Evolutionary conservation across 257 asterid species (phyloP).

Genomic region (Datura wrightii): DNA sequence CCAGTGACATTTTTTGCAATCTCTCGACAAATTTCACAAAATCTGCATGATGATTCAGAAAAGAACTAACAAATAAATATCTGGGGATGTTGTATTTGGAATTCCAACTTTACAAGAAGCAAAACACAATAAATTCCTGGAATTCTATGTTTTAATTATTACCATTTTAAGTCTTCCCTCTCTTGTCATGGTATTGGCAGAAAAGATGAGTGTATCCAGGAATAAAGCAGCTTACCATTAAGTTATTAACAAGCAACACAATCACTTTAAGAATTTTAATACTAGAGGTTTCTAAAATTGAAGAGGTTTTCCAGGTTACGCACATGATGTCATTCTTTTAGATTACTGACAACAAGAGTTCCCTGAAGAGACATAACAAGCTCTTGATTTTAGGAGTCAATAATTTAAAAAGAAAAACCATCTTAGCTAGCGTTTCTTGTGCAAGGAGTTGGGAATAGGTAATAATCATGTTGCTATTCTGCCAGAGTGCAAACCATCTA

Average conservation of each 20-base stretch:
- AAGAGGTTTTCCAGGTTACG: slow-evolving; percentile 3
- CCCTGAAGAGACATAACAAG: background rate
- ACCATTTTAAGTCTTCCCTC: too few relatives aligned
- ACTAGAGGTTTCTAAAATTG: background rate
- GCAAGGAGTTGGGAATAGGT: too few relatives aligned
- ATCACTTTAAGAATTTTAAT: background rate
- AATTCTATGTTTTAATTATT: background rate
- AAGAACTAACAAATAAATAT: background rate
- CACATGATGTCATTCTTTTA: background rate
- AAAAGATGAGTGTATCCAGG: too few relatives aligned
- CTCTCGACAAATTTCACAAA: slow-evolving; percentile 82
- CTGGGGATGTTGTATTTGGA: background rate
- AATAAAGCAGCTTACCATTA: too few relatives aligned
- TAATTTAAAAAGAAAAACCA: background rate
- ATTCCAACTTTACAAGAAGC: background rate
- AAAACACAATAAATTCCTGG: background rate
- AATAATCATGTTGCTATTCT: background rate
- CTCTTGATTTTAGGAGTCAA: background rate
- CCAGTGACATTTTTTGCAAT: slow-evolving; percentile 65
- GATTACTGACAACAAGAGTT: background rate
- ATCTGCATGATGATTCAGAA: slow-evolving; percentile 47
- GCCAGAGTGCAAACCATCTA: background rate
- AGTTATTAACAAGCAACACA: background rate
- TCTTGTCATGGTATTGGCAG: too few relatives aligned
- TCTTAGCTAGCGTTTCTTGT: background rate